Base-by-base conservation (phyloP, 441 rosid genomes). In the Metrosideros polymorpha region DNA sequence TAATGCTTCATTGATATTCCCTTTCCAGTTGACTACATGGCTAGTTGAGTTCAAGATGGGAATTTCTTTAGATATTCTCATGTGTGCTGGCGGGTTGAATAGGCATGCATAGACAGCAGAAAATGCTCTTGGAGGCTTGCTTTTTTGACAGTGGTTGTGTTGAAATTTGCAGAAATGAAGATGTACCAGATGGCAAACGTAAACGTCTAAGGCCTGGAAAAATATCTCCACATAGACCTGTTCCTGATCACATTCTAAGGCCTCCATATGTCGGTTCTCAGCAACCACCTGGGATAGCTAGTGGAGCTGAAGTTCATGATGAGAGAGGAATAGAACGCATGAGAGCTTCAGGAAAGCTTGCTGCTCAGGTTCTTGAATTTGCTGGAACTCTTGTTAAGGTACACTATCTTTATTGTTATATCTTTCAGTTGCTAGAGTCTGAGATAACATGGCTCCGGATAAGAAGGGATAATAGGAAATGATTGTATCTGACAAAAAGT, bases 351-450 rank as follows among this genome's bases (percentile, higher is more conserved):
- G 99, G 99, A 85, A 93, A 88, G 91, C 98, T 97, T 83, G 99
- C 98, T 39, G 98, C 99, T 7, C 92, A 86, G 88, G 98, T 97
- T 91, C 97, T 96, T 39, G 91, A 92, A 27, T 94, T 93, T 86
- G 98, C 98, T 43, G 98, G 98, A 85, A 95, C 96, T 84, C 92
- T 97, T 79, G 96, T 97, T 89, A 94, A 96, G 98, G 99, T 97
- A 86, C 45, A 2, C 77, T 66, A 66, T 66, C 66, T n/a, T 57
- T 57, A 35, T 66, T 32, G 42, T 35, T 66, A 3, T 63, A 18
- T 32, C 76, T 66, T 66, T 66, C 45, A 18, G 77, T 66, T 32
- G 77, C 43, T 66, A 8, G 77, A 66, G 43, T 9, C 27, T 18
- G 14, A 32, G 25, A 32, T 66, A 66, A 32, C 77, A 66, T 66